These are phyloP conservation scores for Malus hybrid DNA, from an alignment of 331 rosid genomes.

Conservation along the genomic window DNA sequence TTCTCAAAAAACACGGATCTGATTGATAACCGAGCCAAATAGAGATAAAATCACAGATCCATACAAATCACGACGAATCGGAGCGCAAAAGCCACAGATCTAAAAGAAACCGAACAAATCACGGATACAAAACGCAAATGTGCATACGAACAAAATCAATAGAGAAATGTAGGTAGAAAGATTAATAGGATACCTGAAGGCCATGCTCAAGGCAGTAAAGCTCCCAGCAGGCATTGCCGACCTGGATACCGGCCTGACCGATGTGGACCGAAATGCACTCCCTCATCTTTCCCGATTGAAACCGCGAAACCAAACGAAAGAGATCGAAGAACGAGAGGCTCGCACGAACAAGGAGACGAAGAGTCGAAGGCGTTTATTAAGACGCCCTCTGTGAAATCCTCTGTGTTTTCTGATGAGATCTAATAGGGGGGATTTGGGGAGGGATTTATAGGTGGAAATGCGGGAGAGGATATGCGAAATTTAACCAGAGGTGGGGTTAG, in stretches of 20 bases:
- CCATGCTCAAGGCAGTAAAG: conserved; percentile 96
- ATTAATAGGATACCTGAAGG: conserved; percentile 40
- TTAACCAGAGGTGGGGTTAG: background rate
- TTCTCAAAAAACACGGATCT: background rate
- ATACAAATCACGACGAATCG: background rate
- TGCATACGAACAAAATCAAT: background rate
- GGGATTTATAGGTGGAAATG: conserved; percentile 27
- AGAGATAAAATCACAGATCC: background rate
- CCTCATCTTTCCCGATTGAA: conserved; percentile 48
- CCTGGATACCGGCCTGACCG: conserved; percentile 99
- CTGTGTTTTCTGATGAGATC: background rate
- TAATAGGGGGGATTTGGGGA: background rate
- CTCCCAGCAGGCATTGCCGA: conserved; percentile 98
- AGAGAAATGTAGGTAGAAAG: background rate
- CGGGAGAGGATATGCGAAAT: background rate
- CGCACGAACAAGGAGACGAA: background rate
- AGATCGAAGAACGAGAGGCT: background rate
- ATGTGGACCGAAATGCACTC: conserved; percentile 97
- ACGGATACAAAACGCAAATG: background rate
- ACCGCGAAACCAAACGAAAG: background rate
- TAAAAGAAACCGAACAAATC: background rate
- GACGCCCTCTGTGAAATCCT: conserved; percentile 59
- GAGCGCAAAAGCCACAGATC: background rate
- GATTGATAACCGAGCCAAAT: background rate
- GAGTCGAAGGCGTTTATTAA: conserved; percentile 76